phyloP scores from a whole-genome alignment of 2,329 filamentous ascomycete genomes.

The Periconia macrospinosa region DNA sequence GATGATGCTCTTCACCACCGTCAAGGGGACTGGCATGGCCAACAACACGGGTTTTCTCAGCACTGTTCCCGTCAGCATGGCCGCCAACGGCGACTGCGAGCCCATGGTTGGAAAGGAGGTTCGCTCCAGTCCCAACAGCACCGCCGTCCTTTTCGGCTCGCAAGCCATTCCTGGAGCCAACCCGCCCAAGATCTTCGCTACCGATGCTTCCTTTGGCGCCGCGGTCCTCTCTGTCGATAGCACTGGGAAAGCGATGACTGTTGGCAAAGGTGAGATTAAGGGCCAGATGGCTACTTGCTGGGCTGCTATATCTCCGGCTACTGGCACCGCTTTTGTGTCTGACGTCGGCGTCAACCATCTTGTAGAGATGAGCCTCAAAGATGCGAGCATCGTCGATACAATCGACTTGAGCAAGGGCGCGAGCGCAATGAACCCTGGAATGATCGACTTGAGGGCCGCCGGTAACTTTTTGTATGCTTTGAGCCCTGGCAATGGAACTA shows the following conservation, averaged over 20 bases:
- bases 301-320: slow-evolving; percentile 54
- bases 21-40: slow-evolving; percentile 60
- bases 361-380: slow-evolving; percentile 57
- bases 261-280: slow-evolving; percentile 45
- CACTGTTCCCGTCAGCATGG: slow-evolving; percentile 49
- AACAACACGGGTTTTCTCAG: slow-evolving; percentile 63
- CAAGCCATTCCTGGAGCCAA: slow-evolving; percentile 49
- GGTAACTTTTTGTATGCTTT: slow-evolving; percentile 63
- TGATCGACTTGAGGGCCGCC: slow-evolving; percentile 58
- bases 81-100: background rate
- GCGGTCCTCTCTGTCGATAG: slow-evolving; percentile 49
- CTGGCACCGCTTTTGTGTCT: slow-evolving; percentile 60
- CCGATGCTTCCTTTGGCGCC: slow-evolving; percentile 62
- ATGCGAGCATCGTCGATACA: slow-evolving; percentile 54
- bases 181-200: slow-evolving; percentile 50
- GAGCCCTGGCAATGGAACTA: slow-evolving; percentile 54
- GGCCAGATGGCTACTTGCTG: slow-evolving; percentile 63
- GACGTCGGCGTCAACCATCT: slow-evolving; percentile 58
- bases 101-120: slow-evolving; percentile 17
- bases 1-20: slow-evolving; percentile 55
- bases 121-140: slow-evolving; percentile 55
- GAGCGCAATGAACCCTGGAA: slow-evolving; percentile 48
- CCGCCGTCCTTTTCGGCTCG: slow-evolving; percentile 61
- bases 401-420: slow-evolving; percentile 34
- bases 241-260: slow-evolving; percentile 23